Conservation (phyloP, 2,329 filamentous ascomycete genomes). For the Plectosphaerella sp. region DNA sequence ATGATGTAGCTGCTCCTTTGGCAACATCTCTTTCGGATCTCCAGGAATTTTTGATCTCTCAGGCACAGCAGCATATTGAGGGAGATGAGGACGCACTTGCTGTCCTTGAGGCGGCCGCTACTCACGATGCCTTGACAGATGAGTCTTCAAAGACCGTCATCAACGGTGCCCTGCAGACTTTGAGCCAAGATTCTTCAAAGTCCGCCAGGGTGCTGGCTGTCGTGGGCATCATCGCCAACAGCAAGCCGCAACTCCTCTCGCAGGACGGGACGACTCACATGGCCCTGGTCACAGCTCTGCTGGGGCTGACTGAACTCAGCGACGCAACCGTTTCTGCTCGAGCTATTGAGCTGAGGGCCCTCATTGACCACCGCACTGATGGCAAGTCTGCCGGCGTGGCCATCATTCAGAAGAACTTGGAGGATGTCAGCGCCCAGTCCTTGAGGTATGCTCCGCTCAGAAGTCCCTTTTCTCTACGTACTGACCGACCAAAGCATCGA, state of each 20-base stretch:
- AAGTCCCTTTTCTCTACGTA: conserved; percentile 13
- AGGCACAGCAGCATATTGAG: background rate
- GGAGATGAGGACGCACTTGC: conserved; percentile 30
- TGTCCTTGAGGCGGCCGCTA: conserved; percentile 43
- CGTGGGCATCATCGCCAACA: conserved; percentile 43
- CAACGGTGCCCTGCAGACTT: conserved; percentile 24
- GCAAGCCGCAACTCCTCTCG: conserved; percentile 38
- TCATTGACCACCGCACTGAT: conserved; percentile 39
- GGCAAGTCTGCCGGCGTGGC: conserved; percentile 39
- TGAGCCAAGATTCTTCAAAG: conserved; percentile 22
- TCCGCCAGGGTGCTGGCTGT: conserved; percentile 31
- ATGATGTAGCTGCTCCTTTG: conserved; percentile 30
- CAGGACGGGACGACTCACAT: conserved; percentile 42
- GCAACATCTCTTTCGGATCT: conserved; percentile 33
- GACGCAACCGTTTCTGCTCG: conserved; percentile 33
- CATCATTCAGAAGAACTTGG: conserved; percentile 53
- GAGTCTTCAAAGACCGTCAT: conserved; percentile 26
- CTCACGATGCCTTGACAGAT: conserved; percentile 33
- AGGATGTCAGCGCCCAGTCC: conserved; percentile 42
- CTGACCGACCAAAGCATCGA: conserved; percentile 33
- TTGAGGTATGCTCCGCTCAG: conserved; percentile 36
- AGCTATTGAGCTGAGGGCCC: conserved; percentile 34
- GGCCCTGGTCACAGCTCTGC: conserved; percentile 44
- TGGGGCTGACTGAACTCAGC: conserved; percentile 48
- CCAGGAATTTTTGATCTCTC: conserved; percentile 31